Evolutionary conservation across 164 flowering plant species (phyloP), one percentile per base, ranked within the genome.

Genomic region (Annona cherimola): DNA sequence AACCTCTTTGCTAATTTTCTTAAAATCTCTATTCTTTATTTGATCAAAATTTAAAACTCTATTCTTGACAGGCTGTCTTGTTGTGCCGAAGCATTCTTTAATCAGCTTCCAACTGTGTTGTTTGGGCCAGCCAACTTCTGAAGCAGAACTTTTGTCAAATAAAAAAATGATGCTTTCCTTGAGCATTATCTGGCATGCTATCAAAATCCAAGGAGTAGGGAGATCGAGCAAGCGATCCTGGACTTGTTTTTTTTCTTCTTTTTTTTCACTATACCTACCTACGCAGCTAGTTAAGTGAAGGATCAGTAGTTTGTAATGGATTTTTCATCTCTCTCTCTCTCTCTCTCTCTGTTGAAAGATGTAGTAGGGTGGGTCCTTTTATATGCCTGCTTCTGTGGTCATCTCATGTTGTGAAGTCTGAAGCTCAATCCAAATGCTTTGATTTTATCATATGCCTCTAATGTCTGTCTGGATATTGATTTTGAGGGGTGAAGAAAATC

Each of bases 71-170:
- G 67, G 67, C 40, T 7, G 18, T 14, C 42, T 64, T 41, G 44
- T 64, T 14, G 3, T 14, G 9, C 45, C 3, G 67, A 44, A 14
- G 40, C 67, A 4, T 20, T 64, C 16, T 16, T 40, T 8, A 35
- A n/a, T 64, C 44, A 62, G 9, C 40, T 40, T 41, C 12, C 41
- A 42, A 1, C 26, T n/a, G 3, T 14, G 39, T 35, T 40, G 5
- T 64, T 64, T 50, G 57, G 57, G 57, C 57, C 65, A 19, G 26
- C 40, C n/a, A 12, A 41, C 9, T 35, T 64, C 44, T 1, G 8
- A 40, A 64, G 67, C 67, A 64, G 67, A 62, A 62, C 35, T 64
- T 64, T 44, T 64, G 41, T 42, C 19, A 62, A 64, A 64, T 64
- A 64, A 64, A 1, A 57, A 57, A 61, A 64, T 3, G 43, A 40